phyloP scores from a whole-genome alignment of 1,284 basidiomycete species.

The Moniliophthora roreri region DNA sequence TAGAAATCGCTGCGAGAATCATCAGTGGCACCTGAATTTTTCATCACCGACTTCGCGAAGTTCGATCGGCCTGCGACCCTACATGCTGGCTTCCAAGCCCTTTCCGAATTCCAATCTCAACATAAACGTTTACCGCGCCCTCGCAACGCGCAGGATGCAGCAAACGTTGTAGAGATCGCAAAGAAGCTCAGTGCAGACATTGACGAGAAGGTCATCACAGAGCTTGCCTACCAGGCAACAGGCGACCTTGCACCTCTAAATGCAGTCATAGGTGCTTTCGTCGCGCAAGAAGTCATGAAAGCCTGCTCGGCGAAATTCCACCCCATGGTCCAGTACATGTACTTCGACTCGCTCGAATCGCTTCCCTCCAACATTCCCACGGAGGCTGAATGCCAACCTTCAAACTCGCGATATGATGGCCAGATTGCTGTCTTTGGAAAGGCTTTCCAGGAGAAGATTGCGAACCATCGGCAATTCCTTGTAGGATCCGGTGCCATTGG shows the following conservation, averaged over 20 bases:
- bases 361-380: constrained; percentile 75
- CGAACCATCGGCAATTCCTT: constrained; percentile 91
- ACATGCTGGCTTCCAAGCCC: constrained; percentile 94
- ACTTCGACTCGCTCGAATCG: constrained; percentile 98
- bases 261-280: constrained; percentile 96
- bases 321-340: constrained; percentile 93
- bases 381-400: constrained; percentile 86
- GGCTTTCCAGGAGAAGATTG: constrained; percentile 91
- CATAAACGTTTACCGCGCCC: constrained; percentile 79
- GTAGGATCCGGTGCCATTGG: constrained; percentile 99
- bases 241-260: constrained; percentile 94
- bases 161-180: constrained; percentile 69
- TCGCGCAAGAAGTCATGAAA: constrained; percentile 98
- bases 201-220: constrained; percentile 80
- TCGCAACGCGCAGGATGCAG: constrained; percentile 83
- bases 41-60: constrained; percentile 98
- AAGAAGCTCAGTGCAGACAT: constrained; percentile 78
- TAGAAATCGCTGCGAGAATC: constrained; percentile 96
- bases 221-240: constrained; percentile 89
- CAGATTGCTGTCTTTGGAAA: constrained; percentile 97
- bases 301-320: constrained; percentile 98
- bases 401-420: constrained; percentile 86
- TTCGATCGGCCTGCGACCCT: constrained; percentile 91
- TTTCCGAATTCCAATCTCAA: constrained; percentile 79
- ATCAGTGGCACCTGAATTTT: constrained; percentile 79